Percentiles rank a stretch among this genome's conserved stretches.
phyloP scores from a whole-genome alignment of 1,284 basidiomycete species.

The Lentinula novae-zelandiae region DNA sequence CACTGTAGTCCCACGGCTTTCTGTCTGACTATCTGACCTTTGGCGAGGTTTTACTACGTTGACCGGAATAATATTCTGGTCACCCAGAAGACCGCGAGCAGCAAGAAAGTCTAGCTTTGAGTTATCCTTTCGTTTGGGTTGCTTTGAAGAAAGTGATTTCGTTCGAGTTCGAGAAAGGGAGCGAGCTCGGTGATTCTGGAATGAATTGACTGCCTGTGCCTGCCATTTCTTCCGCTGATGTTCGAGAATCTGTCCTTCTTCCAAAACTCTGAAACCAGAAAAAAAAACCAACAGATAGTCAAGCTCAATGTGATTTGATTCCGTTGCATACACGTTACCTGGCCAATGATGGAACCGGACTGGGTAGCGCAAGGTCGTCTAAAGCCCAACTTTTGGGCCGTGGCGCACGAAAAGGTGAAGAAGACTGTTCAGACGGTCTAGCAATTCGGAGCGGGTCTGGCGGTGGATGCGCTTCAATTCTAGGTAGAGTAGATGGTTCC shows the following conservation, averaged over 20 bases:
- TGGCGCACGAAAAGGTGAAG: constrained; percentile 6
- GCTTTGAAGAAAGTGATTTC: constrained; percentile 50
- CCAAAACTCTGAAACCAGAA: constrained; percentile 49
- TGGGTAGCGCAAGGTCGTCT: constrained; percentile 57
- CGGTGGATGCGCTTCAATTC: background rate
- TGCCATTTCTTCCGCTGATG: constrained; percentile 65
- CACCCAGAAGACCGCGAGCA: constrained; percentile 58
- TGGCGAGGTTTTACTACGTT: constrained; percentile 2
- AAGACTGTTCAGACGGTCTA: background rate
- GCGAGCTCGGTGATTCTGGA: constrained; percentile 61
- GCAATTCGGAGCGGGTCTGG: background rate
- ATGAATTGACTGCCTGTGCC: constrained; percentile 53
- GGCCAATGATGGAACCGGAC: constrained; percentile 56
- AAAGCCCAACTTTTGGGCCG: constrained; percentile 49
- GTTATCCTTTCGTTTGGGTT: constrained; percentile 19
- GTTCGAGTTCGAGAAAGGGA: constrained; percentile 59
- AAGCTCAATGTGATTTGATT: background rate
- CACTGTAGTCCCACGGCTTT: constrained; percentile 6
- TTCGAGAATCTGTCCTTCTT: constrained; percentile 55
- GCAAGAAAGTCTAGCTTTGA: constrained; percentile 53
- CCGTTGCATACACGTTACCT: constrained; percentile 38
- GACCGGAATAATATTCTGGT: constrained; percentile 50
- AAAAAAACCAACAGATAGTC: background rate
- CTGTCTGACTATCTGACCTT: constrained; percentile 8
- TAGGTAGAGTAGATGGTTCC: background rate